Conservation (phyloP, 169 alveolate species). For the Plasmodium berghei region DNA sequence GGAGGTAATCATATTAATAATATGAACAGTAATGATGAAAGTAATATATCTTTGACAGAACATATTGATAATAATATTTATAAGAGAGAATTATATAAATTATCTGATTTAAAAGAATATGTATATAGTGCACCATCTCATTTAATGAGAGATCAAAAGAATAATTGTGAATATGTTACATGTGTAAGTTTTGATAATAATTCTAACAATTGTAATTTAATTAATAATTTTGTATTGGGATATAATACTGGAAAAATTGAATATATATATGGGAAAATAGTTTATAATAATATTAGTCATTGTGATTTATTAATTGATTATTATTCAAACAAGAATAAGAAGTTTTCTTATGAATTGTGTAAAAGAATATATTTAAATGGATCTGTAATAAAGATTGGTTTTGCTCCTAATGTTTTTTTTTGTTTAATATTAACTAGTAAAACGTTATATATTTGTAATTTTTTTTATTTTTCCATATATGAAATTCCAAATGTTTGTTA, state of each 20-base stretch:
- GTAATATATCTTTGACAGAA: not conserved
- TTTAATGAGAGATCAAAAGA: constrained; percentile 53
- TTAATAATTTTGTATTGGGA: constrained; percentile 58
- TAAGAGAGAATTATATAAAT: constrained; percentile 30
- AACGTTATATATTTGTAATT: constrained; percentile 62
- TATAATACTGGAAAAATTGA: constrained; percentile 66
- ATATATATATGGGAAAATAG: constrained; percentile 68
- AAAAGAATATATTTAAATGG: constrained; percentile 65
- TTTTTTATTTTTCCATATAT: constrained; percentile 63
- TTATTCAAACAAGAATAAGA: constrained; percentile 65
- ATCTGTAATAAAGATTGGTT: constrained; percentile 47
- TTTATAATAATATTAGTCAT: constrained; percentile 70
- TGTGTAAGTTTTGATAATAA: constrained; percentile 75
- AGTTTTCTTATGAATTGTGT: constrained; percentile 68
- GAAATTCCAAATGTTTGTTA: constrained; percentile 43
- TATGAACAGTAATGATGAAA: not conserved
- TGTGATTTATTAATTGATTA: constrained; percentile 76
- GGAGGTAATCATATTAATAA: not conserved
- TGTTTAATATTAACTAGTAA: constrained; percentile 71
- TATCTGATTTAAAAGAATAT: constrained; percentile 51
- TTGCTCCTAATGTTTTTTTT: constrained; percentile 74
- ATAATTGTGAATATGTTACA: constrained; percentile 69
- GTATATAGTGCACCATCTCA: constrained; percentile 64
- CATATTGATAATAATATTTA: constrained; percentile 3
- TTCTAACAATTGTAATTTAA: constrained; percentile 66